Base-by-base conservation (phyloP, 768 basidiomycete genomes). In the Scleroderma citrinum region DNA sequence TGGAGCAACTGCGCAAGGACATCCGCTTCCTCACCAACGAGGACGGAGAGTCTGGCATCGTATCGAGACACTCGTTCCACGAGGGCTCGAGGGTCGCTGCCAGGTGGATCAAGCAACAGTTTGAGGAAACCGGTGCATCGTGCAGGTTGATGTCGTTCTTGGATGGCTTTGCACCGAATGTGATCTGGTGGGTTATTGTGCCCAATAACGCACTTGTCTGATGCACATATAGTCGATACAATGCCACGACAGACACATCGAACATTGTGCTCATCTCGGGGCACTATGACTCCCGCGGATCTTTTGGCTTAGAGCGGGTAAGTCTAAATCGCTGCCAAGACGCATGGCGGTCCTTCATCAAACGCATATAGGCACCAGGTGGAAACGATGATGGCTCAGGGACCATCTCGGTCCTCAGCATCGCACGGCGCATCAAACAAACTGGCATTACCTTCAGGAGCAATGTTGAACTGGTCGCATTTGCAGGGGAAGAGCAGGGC, bases 401-500 rank as follows among this genome's bases (percentile, higher is more conserved):
- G 8, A 82, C 81, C 14, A 78, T 78, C 7, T 82, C 87, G 2
- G 64, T 95, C n/a, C 73, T 96, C 16, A 80, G 79, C 3, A 88
- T 95, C 52, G 91, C 92, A 3, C 80, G 80, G 35, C 78, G 83
- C 3, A 88, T 96, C 54, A 73, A 71, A 29, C 74, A 78, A 34
- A 78, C 78, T 53, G 77, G 78, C 14, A 62, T 95, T 58, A 75
- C 69, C 43, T 93, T 94, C 72, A 74, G 78, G 41, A 78, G 78
- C 61, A 83, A 84, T 56, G 86, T 95, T 16, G 83, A 90, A 56
- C 74, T 96, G 8, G 82, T 80, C 35, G 81, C 83, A 43, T 95
- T 95, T 57, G 86, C 91, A 2, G 93, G 92, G 5, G 93, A 96
- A 62, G 93, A 96, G 58, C 93, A 96, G 61, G 93, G 93, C 4